Base-by-base conservation (phyloP, 176 grass and related monocot species). In the Microstegium vimineum region DNA sequence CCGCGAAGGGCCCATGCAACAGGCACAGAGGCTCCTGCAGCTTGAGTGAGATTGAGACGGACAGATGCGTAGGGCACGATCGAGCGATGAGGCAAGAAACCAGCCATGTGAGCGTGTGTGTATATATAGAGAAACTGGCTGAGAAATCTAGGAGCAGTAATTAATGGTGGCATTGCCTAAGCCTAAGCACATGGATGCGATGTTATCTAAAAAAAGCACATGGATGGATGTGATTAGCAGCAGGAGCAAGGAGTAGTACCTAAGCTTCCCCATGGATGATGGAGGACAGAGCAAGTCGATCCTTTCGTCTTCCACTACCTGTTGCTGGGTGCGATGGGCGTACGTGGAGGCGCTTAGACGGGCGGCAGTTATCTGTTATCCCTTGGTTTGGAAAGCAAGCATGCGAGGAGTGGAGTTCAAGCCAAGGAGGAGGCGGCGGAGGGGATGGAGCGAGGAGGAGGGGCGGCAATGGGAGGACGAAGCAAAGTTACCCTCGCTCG, bases 301-400 rank as follows among this genome's bases (percentile, higher is more conserved):
- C n/a, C 41, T 67, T 77, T 59, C 65, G 82, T 73, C 51, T 36
- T 72, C 62, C 62, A 70, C 79, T 38, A 32, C 8, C 42, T 73
- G 26, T 49, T 43, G 49, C 69, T 38, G 20, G 61, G 49, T 72
- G 63, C 41, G 47, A 8, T 8, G 14, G 35, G 2, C 12, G 40
- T 72, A 60, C 41, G 17, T 67, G 60, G 76, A 31, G 62, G 69
- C 31, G 67, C 30, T 77, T 85, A 13, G 62, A 83, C 41, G 63
- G 15, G 87, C 66, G 31, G 47, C 56, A 10, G 56, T 60, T 25
- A 26, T n/a, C n/a, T 62, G 75, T 90, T 81, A 89, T 98, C 79
- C 90, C 88, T 93, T 92, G 81, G 56, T 89, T 82, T 91, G 36
- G 84, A 94, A 86, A 87, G 90, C 86, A 98, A 91, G 92, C 78